phyloP scores from a whole-genome alignment of 306 rosid species.

The Quercus glauca region DNA sequence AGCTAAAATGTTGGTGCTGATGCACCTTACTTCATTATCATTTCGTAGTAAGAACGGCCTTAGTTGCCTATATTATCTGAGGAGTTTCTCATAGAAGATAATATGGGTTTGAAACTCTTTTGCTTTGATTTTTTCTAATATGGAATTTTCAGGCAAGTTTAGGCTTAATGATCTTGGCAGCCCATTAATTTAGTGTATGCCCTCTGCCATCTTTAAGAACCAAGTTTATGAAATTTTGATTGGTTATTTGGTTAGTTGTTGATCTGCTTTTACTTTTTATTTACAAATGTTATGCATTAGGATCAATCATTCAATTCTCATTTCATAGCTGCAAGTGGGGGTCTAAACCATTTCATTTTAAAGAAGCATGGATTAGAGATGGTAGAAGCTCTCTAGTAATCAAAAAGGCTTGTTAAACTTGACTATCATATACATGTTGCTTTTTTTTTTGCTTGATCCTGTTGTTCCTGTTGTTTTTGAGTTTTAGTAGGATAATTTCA shows the following conservation, averaged over 20 bases:
- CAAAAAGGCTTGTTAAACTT: no score
- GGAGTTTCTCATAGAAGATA: neutral
- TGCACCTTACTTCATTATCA: neutral
- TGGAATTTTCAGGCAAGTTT: neutral
- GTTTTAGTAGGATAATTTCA: slow-evolving; percentile 18
- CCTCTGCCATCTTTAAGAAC: neutral
- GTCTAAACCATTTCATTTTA: no score
- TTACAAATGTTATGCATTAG: neutral
- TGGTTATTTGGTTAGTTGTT: neutral
- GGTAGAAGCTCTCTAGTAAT: no score
- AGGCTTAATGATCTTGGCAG: neutral
- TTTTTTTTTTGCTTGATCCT: slow-evolving; percentile 14
- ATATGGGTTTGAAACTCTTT: neutral
- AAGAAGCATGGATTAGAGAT: no score
- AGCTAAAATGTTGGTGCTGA: neutral
- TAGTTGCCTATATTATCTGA: neutral
- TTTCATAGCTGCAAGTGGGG: no score
- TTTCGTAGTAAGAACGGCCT: neutral
- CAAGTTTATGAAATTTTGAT: neutral
- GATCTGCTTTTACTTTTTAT: neutral
- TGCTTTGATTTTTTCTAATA: neutral
- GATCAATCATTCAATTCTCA: neutral
- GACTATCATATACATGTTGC: slow-evolving; percentile 28
- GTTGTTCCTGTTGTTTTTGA: slow-evolving; percentile 19
- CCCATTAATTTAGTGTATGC: neutral